Conservation (phyloP, 2,329 filamentous ascomycete genomes). For the Aureobasidium sp. region DNA sequence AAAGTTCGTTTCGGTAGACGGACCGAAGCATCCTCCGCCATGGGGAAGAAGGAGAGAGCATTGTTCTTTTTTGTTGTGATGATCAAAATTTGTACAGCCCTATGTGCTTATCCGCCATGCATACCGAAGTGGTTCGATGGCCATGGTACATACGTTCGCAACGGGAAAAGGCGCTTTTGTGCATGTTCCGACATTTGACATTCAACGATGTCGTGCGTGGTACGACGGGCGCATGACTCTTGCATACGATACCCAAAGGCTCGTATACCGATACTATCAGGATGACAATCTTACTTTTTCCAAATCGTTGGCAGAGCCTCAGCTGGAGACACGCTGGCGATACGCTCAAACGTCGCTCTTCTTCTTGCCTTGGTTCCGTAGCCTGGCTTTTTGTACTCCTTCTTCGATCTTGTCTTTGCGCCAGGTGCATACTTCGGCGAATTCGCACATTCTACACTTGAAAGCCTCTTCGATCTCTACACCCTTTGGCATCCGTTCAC, state of each 20-base stretch:
- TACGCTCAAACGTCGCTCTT: constrained; percentile 18
- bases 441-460: constrained; percentile 82
- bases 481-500: constrained; percentile 62
- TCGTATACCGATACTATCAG: neutral
- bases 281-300: neutral
- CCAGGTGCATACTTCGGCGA: constrained; percentile 73
- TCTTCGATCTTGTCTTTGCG: constrained; percentile 61
- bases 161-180: neutral
- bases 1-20: constrained; percentile 8
- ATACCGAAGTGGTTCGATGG: neutral
- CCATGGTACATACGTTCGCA: neutral
- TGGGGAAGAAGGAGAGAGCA: too few species aligned
- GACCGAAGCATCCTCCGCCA: constrained; percentile 4
- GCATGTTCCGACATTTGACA: constrained; percentile 9
- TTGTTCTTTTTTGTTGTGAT: neutral
- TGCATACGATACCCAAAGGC: neutral
- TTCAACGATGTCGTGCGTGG: neutral
- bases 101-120: neutral
- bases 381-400: constrained; percentile 29
- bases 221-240: neutral
- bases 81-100: constrained; percentile 10
- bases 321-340: neutral
- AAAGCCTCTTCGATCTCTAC: constrained; percentile 79
- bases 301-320: neutral
- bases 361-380: constrained; percentile 13